Conservation (phyloP, 257 asterid genomes). For the Ilex aquifolium region DNA sequence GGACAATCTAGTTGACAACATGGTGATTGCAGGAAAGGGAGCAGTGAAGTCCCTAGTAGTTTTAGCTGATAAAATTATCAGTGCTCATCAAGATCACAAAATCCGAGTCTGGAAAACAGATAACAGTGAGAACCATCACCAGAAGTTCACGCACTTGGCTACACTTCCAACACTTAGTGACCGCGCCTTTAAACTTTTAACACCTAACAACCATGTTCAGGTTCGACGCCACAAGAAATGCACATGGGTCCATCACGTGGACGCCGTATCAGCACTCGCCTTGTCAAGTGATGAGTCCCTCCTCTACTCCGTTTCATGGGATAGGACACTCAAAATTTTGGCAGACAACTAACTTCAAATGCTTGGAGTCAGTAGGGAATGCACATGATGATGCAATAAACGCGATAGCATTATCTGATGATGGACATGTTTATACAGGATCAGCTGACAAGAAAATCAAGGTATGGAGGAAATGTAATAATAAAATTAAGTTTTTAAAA, state of each 20-base stretch:
- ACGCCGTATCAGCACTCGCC: conserved; percentile 61
- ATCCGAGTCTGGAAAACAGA: conserved; percentile 62
- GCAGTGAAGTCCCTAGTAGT: conserved; percentile 56
- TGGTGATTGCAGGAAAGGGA: conserved; percentile 47
- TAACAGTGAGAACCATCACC: conserved; percentile 3
- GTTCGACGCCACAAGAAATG: conserved; percentile 51
- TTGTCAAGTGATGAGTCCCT: conserved; percentile 40
- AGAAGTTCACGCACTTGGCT: conserved; percentile 32
- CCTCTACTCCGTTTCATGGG: conserved; percentile 84
- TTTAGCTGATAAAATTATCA: conserved; percentile 43
- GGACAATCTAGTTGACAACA: conserved; percentile 8
- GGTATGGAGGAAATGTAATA: conserved; percentile 66
- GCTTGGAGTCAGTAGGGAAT: conserved; percentile 56
- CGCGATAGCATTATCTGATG: conserved; percentile 32
- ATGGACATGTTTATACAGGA: conserved; percentile 51
- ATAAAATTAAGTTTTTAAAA: too few relatives aligned
- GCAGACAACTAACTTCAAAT: conserved; percentile 50
- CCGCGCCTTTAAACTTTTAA: conserved; percentile 37
- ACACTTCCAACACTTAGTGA: conserved; percentile 63
- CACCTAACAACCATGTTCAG: conserved; percentile 46
- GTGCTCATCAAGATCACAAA: conserved; percentile 81
- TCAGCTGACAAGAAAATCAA: conserved; percentile 70
- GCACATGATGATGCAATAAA: conserved; percentile 87
- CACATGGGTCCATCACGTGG: conserved; percentile 73
- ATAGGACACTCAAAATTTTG: conserved; percentile 63